These are phyloP conservation scores for Tylopilus vinaceipallidus DNA, from an alignment of 768 basidiomycete genomes.

Conservation along the genomic window DNA sequence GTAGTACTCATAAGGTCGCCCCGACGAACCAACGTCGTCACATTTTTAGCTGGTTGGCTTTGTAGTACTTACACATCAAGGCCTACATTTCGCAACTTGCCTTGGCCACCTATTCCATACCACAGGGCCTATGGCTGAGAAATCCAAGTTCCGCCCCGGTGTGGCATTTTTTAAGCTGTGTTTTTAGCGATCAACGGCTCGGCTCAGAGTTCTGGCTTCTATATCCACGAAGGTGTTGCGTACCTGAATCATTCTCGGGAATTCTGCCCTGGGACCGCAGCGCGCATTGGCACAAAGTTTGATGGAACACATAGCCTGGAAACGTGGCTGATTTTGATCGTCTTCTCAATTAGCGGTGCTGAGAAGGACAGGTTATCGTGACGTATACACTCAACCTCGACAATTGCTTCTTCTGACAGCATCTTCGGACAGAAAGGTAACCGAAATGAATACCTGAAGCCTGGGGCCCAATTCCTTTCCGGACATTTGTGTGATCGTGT, in stretches of 20 bases:
- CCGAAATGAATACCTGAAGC: not conserved
- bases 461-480: not conserved
- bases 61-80: not conserved
- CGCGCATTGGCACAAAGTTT: not conserved
- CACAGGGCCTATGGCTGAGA: too few species aligned
- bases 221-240: not conserved
- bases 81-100: too few species aligned
- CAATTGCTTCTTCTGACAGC: not conserved
- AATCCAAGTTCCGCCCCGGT: not conserved
- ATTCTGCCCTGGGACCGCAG: not conserved
- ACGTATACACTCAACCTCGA: not conserved
- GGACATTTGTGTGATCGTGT: not conserved
- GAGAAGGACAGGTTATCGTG: not conserved
- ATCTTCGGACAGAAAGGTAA: not conserved
- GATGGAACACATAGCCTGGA: not conserved
- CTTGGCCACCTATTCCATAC: not conserved
- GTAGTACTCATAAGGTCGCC: not conserved
- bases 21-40: not conserved
- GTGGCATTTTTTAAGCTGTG: too few species aligned
- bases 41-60: not conserved
- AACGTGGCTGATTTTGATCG: not conserved
- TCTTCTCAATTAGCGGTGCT: not conserved
- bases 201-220: not conserved
- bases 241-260: not conserved
- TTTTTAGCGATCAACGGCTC: not conserved